Base-by-base conservation (phyloP, 176 grass and related monocot species). In the Avena atlantica region DNA sequence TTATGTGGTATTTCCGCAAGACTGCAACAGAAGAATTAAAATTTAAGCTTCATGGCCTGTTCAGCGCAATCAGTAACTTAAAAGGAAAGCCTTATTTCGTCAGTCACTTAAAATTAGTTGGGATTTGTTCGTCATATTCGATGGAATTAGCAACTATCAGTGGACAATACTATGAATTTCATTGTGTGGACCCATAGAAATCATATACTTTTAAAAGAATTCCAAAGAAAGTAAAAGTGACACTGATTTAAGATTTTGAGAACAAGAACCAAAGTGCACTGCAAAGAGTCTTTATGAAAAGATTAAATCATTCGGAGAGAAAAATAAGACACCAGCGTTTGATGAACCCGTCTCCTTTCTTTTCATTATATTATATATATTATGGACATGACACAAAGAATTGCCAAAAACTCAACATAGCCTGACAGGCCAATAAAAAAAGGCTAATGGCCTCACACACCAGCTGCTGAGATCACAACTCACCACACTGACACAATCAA, bases 361-460 rank as follows among this genome's bases (percentile, higher is more conserved):
- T 93, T 96, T 85, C 86, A 70, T 85, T 96, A 55, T 77, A 20
- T 91, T 50, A 91, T 91, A 55, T 53, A 84, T 87, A 83, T 89
- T 93, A 96, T 93, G 84, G 91, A 95, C 93, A 95, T 60, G 72
- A 70, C 49, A 93, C 73, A 84, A 90, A 88, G 91, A 93, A 91
- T 91, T 78, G 85, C 37, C 58, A 84, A 87, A 62, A 93, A 91
- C 86, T 90, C 90, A 84, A 90, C 82, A 83, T 23, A 84, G 87
- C 82, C 68, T 89, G 89, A 94, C 79, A 78, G 53, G 86, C 81
- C 88, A 82, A 62, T 74, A 74, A 73, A 93, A 93, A 90, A 81
- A 15, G 85, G 85, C 85, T 88, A 93, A 87, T 90, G 88, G 91
- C 88, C 85, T 90, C 85, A 88, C 88, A 89, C 86, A 86, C 78